These are phyloP conservation scores for Naganishia friedmannii DNA, from an alignment of 768 basidiomycete species.

Conservation along the genomic window DNA sequence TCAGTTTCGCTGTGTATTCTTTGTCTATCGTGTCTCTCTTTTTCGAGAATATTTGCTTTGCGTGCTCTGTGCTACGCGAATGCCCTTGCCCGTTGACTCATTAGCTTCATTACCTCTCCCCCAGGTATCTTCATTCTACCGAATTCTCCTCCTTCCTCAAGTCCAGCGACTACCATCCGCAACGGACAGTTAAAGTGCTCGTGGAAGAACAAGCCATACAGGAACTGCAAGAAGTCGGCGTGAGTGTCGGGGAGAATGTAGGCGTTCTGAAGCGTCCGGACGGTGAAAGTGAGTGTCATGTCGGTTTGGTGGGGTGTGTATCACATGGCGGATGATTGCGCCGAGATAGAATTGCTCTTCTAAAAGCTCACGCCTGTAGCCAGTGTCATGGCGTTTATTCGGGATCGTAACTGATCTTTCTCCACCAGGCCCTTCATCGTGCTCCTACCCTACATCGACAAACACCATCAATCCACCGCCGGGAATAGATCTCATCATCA, in stretches of 20 bases:
- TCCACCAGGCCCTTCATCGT: slow-evolving; percentile 34
- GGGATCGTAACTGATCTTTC: slow-evolving; percentile 15
- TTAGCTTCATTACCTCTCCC: too few species aligned
- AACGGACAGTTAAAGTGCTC: slow-evolving; percentile 23
- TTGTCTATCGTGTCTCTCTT: too few species aligned
- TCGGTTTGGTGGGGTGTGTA: too few species aligned
- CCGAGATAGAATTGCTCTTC: too few species aligned
- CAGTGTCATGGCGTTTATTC: too few species aligned
- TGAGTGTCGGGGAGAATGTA: slow-evolving; percentile 33
- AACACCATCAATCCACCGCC: slow-evolving; percentile 32
- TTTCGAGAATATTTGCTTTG: too few species aligned
- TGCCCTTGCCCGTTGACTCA: too few species aligned
- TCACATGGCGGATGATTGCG: too few species aligned
- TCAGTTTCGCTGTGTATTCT: too few species aligned
- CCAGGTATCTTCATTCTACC: slow-evolving; percentile 29
- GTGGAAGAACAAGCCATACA: slow-evolving; percentile 27
- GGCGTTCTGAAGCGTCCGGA: slow-evolving; percentile 30
- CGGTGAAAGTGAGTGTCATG: slow-evolving; percentile 37
- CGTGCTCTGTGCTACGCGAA: too few species aligned
- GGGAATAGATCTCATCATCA: slow-evolving; percentile 77
- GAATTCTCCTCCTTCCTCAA: slow-evolving; percentile 31
- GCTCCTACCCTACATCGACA: slow-evolving; percentile 5
- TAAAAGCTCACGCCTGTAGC: too few species aligned
- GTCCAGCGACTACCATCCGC: neutral
- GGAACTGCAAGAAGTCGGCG: slow-evolving; percentile 3